Base-by-base conservation (phyloP, 805 yeast genomes). In the Lipomyces oligophaga region DNA sequence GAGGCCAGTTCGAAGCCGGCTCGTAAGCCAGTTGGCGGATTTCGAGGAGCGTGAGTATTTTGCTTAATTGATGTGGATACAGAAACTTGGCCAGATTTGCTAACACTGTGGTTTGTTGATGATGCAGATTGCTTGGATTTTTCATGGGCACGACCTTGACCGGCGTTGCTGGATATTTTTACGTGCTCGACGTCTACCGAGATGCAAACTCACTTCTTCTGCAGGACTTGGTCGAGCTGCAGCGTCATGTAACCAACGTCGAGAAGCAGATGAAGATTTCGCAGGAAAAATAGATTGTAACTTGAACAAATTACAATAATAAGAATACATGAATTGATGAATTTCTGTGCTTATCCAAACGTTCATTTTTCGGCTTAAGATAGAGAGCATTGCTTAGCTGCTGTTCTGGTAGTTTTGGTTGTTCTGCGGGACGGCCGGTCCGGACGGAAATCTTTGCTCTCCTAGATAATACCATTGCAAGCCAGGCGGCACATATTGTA, bases 131-230 rank as follows among this genome's bases (percentile, higher is more conserved):
- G 53, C 69, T 85, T 44, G 96, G 96, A 1, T 87, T 86, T 66
- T 73, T 86, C 44, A 70, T 80, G 25, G 95, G 96, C 36, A 83
- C 82, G 31, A 71, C 86, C 19, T 63, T 75, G 52, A 83, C 95
- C 15, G 89, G 94, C 2, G 76, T 75, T 45, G 84, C 78, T 5
- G 80, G 89, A 13, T 86, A 86, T 71, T 82, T 78, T 64, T 86
- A 85, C 66, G 71, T 85, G 56, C 66, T 85, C 48, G 93, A 85
- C 60, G 84, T 83, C 65, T 85, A 84, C 73, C 80, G 81, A 63
- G 71, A 75, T 51, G 77, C 90, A 57, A 84, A 81, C 63, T 76
- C 75, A 58, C 83, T 83, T 16, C 77, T 86, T 47, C 74, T 85
- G 47, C 77, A 85, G 41, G 96, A 86, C 61, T 84, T 86, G 18